phyloP scores from a whole-genome alignment of 768 basidiomycete species.

The Termitomyces sp. region DNA sequence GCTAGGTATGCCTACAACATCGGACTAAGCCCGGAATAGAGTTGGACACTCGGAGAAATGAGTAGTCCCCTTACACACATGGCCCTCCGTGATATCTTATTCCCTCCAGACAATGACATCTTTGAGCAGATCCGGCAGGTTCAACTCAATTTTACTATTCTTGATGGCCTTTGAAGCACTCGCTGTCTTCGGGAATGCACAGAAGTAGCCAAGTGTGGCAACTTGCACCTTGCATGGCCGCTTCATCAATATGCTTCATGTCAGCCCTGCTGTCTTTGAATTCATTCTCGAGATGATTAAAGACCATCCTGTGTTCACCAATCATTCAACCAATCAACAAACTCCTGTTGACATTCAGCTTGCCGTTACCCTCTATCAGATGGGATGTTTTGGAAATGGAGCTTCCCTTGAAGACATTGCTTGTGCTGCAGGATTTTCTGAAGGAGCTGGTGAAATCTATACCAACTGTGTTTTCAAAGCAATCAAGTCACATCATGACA shows the following conservation, averaged over 20 bases:
- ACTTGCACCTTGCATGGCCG: conserved; percentile 15
- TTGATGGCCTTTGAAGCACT: no score
- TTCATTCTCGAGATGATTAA: conserved; percentile 12
- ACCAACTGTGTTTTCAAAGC: neutral
- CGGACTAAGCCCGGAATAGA: no score
- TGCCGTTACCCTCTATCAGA: conserved; percentile 20
- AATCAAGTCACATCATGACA: no score
- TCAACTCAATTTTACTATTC: no score
- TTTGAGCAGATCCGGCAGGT: no score
- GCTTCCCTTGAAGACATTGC: conserved; percentile 19
- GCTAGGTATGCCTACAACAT: no score
- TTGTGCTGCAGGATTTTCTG: conserved; percentile 14
- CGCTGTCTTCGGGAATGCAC: no score
- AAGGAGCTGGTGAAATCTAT: conserved; percentile 15
- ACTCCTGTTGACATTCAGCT: conserved; percentile 20
- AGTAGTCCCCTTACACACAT: no score
- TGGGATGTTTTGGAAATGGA: conserved; percentile 22
- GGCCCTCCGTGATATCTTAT: no score
- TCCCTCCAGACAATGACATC: no score
- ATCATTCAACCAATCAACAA: conserved; percentile 17
- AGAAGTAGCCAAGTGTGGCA: no score
- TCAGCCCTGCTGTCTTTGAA: conserved; percentile 14
- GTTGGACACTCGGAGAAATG: no score
- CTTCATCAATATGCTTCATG: conserved; percentile 14
- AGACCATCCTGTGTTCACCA: conserved; percentile 16